Percentiles rank a stretch among this genome's conserved stretches.
Evolutionary conservation across 1,284 basidiomycete species (phyloP).

Genomic region (Cystobasidium slooffiae): DNA sequence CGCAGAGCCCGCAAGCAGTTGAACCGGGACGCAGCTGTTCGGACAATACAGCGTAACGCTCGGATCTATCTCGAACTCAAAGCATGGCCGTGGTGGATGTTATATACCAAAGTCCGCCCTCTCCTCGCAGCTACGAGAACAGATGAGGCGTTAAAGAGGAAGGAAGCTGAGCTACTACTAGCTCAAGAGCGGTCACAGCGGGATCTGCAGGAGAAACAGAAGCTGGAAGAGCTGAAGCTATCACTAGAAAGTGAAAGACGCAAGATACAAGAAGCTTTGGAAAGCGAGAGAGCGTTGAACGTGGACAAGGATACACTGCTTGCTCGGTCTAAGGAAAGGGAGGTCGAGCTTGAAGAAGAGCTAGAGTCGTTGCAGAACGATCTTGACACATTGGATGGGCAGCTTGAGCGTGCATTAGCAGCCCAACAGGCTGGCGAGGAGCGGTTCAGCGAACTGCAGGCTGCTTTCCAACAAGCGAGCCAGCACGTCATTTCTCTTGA

Average conservation of each 20-base stretch:
- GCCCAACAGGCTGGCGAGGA: conserved; percentile 48
- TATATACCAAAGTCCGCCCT: conserved; percentile 91
- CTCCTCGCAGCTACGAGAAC: conserved; percentile 87
- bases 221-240: conserved; percentile 77
- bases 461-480: conserved; percentile 44
- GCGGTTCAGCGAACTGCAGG: conserved; percentile 47
- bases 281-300: conserved; percentile 76
- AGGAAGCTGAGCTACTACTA: conserved; percentile 81
- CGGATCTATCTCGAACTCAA: conserved; percentile 83
- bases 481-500: conserved; percentile 35
- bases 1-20: conserved; percentile 94
- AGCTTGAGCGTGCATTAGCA: conserved; percentile 72
- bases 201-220: conserved; percentile 77
- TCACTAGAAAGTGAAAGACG: conserved; percentile 78
- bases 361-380: conserved; percentile 78
- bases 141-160: conserved; percentile 87
- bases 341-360: conserved; percentile 83
- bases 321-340: conserved; percentile 80
- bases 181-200: conserved; percentile 83
- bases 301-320: conserved; percentile 86
- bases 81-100: conserved; percentile 99
- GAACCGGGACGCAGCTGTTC: conserved; percentile 86
- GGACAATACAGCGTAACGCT: conserved; percentile 93
- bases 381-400: conserved; percentile 80
- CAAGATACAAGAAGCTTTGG: conserved; percentile 78